A percentile compares a stretch with the other conserved stretches of the same genome.
Evolutionary conservation across 495 filamentous ascomycete species (phyloP).

Genomic region (Aspergillus haitiensis): DNA sequence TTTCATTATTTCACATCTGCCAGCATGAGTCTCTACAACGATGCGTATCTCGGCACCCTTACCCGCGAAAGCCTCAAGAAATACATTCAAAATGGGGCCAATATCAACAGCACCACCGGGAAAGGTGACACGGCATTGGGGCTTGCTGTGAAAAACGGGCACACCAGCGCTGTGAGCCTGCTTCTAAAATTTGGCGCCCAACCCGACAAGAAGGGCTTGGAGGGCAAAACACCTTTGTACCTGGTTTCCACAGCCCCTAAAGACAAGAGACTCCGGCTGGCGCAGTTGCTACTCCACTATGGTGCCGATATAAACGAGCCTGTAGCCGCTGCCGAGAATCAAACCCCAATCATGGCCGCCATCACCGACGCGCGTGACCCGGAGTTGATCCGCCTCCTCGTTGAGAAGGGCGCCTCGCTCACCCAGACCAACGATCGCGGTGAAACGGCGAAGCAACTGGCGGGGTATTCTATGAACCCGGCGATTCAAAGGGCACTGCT

Average conservation of each 20-base stretch:
- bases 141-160: background rate
- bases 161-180: constrained; percentile 4
- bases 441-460: background rate
- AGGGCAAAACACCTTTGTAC: constrained; percentile 9
- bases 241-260: background rate
- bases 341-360: constrained; percentile 4
- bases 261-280: constrained; percentile 1
- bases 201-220: constrained; percentile 1
- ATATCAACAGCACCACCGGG: background rate
- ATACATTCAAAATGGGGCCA: background rate
- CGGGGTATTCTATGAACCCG: background rate
- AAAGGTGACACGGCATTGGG: background rate
- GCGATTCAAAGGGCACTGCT: background rate
- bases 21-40: constrained; percentile 6
- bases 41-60: background rate
- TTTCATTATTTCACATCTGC: too few relatives aligned
- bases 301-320: background rate
- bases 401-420: background rate
- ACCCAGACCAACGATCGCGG: background rate
- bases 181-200: background rate
- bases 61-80: background rate
- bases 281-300: background rate
- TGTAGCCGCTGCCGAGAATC: background rate
- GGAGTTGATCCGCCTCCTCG: background rate
- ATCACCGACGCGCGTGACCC: background rate